Evolutionary conservation across 2,329 filamentous ascomycete genomes (phyloP).

Genomic region (Bipolaris gigantea): DNA sequence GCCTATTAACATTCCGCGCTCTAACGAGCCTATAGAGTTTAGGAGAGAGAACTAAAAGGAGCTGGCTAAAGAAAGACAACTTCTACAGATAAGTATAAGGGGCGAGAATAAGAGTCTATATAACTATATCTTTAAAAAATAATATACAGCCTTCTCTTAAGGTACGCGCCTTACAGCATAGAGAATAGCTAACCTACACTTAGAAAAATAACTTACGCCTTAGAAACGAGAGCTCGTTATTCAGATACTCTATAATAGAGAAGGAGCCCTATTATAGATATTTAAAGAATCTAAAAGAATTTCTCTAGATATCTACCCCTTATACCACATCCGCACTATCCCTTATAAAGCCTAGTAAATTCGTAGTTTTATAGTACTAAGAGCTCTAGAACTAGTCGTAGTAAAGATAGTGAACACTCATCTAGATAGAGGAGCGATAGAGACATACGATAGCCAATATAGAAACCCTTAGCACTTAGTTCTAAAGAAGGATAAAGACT

Average conservation of each 20-base stretch:
- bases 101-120: background rate
- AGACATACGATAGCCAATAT: conserved; percentile 1
- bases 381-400: background rate
- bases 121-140: background rate
- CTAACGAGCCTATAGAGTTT: background rate
- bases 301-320: background rate
- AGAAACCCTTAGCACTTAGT: background rate
- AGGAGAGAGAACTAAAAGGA: background rate
- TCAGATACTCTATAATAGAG: background rate
- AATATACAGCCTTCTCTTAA: background rate
- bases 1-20: background rate
- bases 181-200: background rate
- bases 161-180: background rate
- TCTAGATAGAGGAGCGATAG: background rate
- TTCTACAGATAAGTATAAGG: background rate
- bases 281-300: background rate
- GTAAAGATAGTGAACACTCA: background rate
- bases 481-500: conserved; percentile 1
- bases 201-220: background rate
- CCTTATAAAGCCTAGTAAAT: background rate
- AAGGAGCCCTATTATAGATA: background rate
- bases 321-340: background rate
- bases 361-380: background rate
- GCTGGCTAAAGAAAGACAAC: background rate
- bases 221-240: too few species aligned